Evolutionary conservation across 345 rosid species (phyloP).

Genomic region (Brassica cretica): DNA sequence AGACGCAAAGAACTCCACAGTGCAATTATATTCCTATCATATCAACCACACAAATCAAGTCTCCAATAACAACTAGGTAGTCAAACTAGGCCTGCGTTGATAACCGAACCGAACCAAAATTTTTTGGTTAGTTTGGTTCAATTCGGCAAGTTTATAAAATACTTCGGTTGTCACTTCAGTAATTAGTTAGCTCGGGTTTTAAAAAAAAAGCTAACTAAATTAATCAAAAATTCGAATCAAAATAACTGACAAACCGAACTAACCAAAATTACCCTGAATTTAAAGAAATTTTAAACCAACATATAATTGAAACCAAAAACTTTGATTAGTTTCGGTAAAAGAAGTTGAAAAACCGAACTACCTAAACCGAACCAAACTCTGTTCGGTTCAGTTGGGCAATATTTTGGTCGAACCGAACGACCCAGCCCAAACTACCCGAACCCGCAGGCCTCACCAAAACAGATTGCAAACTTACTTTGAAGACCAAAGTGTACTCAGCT

Average conservation of each 20-base stretch:
- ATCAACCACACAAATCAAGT: slow-evolving; percentile 10
- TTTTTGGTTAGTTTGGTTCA: neutral
- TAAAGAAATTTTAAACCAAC: neutral
- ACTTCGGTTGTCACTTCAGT: neutral
- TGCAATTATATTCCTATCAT: slow-evolving; percentile 65
- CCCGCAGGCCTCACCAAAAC: neutral
- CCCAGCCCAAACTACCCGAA: neutral
- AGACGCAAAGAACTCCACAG: slow-evolving; percentile 83
- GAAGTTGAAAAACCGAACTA: neutral
- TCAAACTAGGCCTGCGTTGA: neutral
- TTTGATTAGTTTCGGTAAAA: neutral
- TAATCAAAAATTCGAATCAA: neutral
- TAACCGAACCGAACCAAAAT: neutral
- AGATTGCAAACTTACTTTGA: slow-evolving; percentile 54
- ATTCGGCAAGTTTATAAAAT: too few species aligned
- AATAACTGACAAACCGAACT: neutral
- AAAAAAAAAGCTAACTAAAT: neutral
- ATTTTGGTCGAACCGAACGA: neutral
- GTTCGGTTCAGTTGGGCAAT: neutral
- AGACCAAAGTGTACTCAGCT: slow-evolving; percentile 79
- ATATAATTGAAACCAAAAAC: neutral
- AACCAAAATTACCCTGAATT: neutral
- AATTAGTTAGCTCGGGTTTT: neutral
- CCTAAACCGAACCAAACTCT: neutral
- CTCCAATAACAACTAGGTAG: neutral